A percentile compares a stretch with the other conserved stretches of the same genome.
Evolutionary conservation across 306 rosid genomes (phyloP).

Genomic region (Cajanus cajan): DNA sequence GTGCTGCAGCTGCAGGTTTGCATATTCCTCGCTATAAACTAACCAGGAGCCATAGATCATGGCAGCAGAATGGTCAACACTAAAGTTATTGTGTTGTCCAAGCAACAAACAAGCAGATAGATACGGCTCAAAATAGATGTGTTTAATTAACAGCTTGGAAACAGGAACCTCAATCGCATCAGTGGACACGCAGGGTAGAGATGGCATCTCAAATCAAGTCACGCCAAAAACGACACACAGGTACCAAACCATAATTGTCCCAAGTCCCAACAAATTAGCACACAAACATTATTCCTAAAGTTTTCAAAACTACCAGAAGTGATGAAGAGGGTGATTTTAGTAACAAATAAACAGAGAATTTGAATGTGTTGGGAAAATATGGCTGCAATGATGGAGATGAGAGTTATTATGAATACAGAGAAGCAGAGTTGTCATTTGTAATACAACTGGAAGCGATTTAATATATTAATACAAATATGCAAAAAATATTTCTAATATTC

Average conservation of each 20-base stretch:
- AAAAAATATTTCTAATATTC: background rate
- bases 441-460: background rate
- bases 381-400: background rate
- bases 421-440: background rate
- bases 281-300: background rate
- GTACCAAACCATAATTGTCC: background rate
- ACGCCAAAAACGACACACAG: background rate
- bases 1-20: constrained; percentile 1
- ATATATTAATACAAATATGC: background rate
- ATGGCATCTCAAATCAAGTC: constrained; percentile 11
- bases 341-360: background rate
- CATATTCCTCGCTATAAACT: background rate
- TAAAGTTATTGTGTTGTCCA: background rate
- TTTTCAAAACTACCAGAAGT: background rate
- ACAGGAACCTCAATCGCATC: background rate
- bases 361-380: background rate
- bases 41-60: background rate
- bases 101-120: background rate
- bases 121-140: background rate
- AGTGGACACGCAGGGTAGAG: background rate
- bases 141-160: constrained; percentile 1
- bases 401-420: background rate
- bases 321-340: background rate
- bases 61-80: constrained; percentile 10
- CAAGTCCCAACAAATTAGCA: background rate